Evolutionary conservation across 1,284 basidiomycete species (phyloP), one percentile per base, ranked within the genome.

Genomic region (Gymnopus androsaceus): DNA sequence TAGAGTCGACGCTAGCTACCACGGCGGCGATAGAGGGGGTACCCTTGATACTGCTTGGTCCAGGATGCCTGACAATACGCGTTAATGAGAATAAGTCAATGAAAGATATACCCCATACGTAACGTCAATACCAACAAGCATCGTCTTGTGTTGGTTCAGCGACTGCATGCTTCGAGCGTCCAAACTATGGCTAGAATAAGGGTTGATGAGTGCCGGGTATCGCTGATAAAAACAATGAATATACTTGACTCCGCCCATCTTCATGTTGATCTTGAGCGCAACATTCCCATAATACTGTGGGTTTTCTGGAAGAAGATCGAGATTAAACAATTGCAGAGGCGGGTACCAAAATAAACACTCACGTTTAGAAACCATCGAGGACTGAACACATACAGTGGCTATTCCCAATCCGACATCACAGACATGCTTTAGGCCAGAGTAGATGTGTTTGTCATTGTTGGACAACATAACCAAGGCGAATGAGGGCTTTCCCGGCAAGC

Each of bases 41-140:
- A 9, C 83, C 85, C 59, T 74, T 77, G 59, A 80, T 78, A 59
- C 85, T 86, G 0, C 84, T 83, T 3, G 79, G 80, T 15, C 87
- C 85, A 21, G 89, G 88, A 69, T 92, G 91, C 0, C 48, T 50
- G 21, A n/a, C 11, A n/a, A 31, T 3, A 17, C 12, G 21, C 3
- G 34, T 28, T 12, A 14, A 12, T 34, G 15, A 38, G 9, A 28
- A 50, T 1, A 25, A 38, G n/a, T n/a, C 15, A 38, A 38, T 11
- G 9, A n/a, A 17, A 17, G 5, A 38, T 38, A 2, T 2, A 27
- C 27, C 33, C 34, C 48, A 14, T 28, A 50, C 48, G 90, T 91
- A 14, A 93, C 90, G 64, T 93, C 90, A 71, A 91, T 90, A 5
- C 90, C 90, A 28, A 92, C 81, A 30, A 92, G 68, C 85, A 93